Base-by-base conservation (phyloP, 108 stramenopile species). In the Aurantiochytrium sp. region DNA sequence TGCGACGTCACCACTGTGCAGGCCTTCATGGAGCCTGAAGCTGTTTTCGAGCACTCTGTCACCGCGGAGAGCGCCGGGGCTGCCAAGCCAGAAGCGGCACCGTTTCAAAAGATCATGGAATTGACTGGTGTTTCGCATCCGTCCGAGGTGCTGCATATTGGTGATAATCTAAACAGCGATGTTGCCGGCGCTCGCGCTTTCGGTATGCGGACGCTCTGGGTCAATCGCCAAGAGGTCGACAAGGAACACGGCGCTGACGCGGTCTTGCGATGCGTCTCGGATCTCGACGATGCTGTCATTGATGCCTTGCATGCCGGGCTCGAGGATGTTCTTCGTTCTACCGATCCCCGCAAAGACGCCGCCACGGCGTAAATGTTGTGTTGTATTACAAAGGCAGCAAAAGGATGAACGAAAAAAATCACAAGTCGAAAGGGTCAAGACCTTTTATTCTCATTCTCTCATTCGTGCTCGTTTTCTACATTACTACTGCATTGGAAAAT, bases 261-360 rank as follows among this genome's bases (percentile, higher is more conserved):
- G 18, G 76, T 83, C 19, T 43, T 83, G n/a, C 76, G 76, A 19
- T 83, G 76, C 76, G 76, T 83, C 25, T 83, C 76, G 51, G 76
- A 83, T 18, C 45, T 83, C 51, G 76, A 47, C 25, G 76, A 83
- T 12, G 49, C 51, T 12, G 76, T 83, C 16, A 43, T 83, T 2
- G 76, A 47, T 53, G 28, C n/a, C 8, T 12, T 83, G 0, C 64
- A 69, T 23, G 25, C 64, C 12, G 42, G 25, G 8, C 64, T 69
- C 21, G 10, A 18, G 10, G 18, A 57, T 57, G 55, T 16, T 3
- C 16, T 57, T 8, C 55, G 35, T 35, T 35, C 35, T 35, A 35
- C 35, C 35, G 35, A 35, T 35, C 35, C 35, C 35, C 35, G 35
- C 35, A 57, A 57, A 16, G 55, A 57, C 55, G 55, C 8, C 55